Base-by-base conservation (phyloP, 768 basidiomycete species). In the Boletus vinaceobasis region DNA sequence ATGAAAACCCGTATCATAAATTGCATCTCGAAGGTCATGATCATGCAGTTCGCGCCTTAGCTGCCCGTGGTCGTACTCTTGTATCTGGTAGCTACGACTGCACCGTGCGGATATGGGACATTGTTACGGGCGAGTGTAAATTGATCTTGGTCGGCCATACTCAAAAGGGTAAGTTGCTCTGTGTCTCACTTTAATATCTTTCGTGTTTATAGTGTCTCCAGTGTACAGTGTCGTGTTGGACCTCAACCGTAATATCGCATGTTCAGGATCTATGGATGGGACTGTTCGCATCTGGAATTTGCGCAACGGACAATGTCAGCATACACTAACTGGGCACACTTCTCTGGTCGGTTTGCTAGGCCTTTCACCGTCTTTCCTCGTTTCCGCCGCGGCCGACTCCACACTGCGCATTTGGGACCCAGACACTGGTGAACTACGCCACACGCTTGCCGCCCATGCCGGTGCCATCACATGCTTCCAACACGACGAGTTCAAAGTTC, bases 401-500 rank as follows among this genome's bases (percentile, higher is more conserved):
- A 96, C 94, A 0, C 76, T 99, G 8, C 86, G 95, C 8, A 83
- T 98, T 39, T 98, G 96, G 96, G 88, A 98, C 65, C 90, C 94
- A 2, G 84, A 87, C 36, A 83, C 83, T 1, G 92, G 93, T 52
- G 85, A 86, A 54, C 77, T 91, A 31, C 84, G 82, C 37, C 88
- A 94, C 60, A 86, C 87, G 0, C 81, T 99, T 31, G 86, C 87
- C 4, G 93, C 91, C 1, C 96, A 98, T 69, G 89, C 88, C 7
- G 96, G 95, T 21, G 94, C 96, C n/a, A 98, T 99, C 61, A 98
- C 97, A 17, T 99, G 96, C 74, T 98, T 98, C 79, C 93, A 96
- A 71, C 94, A 97, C 61, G 96, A 98, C 69, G 95, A 98, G 69
- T 93, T 91, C 77, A 98, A 97, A 68, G 92, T 98, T 43, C 80